Conservation (phyloP, 306 rosid genomes). For the Neltuma alba region DNA sequence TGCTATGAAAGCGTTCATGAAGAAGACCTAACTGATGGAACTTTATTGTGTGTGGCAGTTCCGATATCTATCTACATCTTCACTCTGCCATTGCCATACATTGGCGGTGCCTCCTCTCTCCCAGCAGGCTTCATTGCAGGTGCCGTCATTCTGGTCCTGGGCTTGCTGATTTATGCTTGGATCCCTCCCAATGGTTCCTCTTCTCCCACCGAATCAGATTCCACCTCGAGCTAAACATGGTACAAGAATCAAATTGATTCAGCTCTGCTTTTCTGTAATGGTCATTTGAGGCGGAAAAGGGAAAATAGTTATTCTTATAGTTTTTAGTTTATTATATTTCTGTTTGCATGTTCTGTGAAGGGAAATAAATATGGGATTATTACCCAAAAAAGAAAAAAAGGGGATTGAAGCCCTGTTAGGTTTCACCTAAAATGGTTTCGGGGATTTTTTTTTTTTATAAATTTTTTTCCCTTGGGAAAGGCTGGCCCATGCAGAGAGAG, state of each 20-base stretch:
- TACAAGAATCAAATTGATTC: conserved; percentile 4
- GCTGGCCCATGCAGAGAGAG: not conserved
- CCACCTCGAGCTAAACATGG: conserved; percentile 31
- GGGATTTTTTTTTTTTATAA: too few relatives aligned
- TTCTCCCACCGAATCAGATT: conserved; percentile 35
- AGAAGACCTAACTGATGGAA: conserved; percentile 26
- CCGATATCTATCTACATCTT: conserved; percentile 75
- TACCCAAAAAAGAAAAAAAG: too few relatives aligned
- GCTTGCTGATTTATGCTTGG: conserved; percentile 77
- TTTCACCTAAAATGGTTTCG: not conserved
- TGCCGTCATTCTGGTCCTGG: conserved; percentile 63
- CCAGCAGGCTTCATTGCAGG: conserved; percentile 84
- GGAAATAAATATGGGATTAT: conserved; percentile 23
- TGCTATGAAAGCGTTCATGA: not conserved
- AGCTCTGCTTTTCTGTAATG: conserved; percentile 20
- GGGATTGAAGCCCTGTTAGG: conserved; percentile 6
- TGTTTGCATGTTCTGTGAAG: conserved; percentile 2
- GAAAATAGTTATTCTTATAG: conserved; percentile 2
- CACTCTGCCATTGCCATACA: conserved; percentile 85
- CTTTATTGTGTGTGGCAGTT: conserved; percentile 57
- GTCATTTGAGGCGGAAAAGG: conserved; percentile 14
- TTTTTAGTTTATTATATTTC: conserved; percentile 26
- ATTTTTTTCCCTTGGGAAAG: not conserved
- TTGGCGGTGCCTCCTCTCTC: conserved; percentile 73
- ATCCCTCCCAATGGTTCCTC: conserved; percentile 55